phyloP scores from a whole-genome alignment of 2,329 filamentous ascomycete species.

The Aspergillus sclerotialis region DNA sequence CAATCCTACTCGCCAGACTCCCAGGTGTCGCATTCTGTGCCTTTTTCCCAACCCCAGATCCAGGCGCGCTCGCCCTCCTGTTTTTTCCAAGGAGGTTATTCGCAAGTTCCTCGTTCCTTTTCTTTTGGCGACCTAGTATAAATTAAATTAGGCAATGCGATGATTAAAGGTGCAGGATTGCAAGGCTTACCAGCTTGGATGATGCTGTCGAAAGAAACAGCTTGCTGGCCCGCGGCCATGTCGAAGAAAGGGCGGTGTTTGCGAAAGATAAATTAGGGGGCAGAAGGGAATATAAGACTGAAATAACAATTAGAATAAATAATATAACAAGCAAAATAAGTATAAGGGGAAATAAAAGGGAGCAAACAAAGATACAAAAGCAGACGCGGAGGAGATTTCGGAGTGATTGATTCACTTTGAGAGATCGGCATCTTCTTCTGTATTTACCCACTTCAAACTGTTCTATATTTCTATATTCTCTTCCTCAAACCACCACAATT shows the following conservation, averaged over 20 bases:
- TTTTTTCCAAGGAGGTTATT: conserved; percentile 53
- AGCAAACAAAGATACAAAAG: no score
- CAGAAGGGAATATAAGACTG: not conserved
- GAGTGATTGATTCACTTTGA: no score
- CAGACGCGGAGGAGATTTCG: no score
- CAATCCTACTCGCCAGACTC: conserved; percentile 53
- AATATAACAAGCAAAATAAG: not conserved
- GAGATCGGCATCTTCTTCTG: no score
- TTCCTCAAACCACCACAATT: no score
- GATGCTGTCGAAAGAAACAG: conserved; percentile 44
- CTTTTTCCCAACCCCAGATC: conserved; percentile 33
- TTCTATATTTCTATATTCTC: no score
- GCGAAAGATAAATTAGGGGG: not conserved
- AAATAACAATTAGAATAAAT: not conserved
- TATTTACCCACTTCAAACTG: no score
- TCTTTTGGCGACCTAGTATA: conserved; percentile 44
- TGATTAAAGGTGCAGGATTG: conserved; percentile 4
- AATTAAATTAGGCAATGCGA: conserved; percentile 6
- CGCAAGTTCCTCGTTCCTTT: conserved; percentile 51
- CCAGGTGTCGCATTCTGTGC: conserved; percentile 38
- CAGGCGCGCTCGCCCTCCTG: conserved; percentile 43
- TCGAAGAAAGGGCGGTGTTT: conserved; percentile 4
- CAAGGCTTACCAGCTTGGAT: conserved; percentile 42
- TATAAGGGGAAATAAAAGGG: not conserved
- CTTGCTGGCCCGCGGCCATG: conserved; percentile 32